Evolutionary conservation across 345 rosid genomes (phyloP).

Genomic region (Arabis alpina): DNA sequence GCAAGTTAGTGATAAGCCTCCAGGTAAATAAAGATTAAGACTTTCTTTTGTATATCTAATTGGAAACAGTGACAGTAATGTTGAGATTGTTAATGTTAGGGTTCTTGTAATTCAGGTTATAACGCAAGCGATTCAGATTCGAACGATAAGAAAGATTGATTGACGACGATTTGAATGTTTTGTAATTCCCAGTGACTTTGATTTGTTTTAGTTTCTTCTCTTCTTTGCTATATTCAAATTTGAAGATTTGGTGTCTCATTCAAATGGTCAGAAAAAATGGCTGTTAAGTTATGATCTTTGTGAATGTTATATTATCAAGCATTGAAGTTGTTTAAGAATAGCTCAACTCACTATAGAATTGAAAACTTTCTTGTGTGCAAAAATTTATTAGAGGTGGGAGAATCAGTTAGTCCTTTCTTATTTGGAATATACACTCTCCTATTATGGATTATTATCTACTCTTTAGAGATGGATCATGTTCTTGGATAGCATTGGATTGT

Average conservation of each 20-base stretch:
- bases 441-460: neutral
- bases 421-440: slow-evolving; percentile 12
- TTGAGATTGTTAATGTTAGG: neutral
- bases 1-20: slow-evolving; percentile 68
- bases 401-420: neutral
- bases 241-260: slow-evolving; percentile 20
- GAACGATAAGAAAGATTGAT: slow-evolving; percentile 46
- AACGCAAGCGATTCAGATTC: slow-evolving; percentile 81
- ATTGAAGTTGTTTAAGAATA: slow-evolving; percentile 2
- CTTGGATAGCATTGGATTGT: neutral
- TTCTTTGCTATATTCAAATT: slow-evolving; percentile 26
- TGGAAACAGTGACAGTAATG: neutral
- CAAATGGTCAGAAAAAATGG: slow-evolving; percentile 3
- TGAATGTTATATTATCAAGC: slow-evolving; percentile 16
- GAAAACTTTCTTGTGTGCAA: neutral
- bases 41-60: neutral
- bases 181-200: slow-evolving; percentile 25
- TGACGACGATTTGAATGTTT: slow-evolving; percentile 20
- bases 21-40: slow-evolving; percentile 49
- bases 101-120: slow-evolving; percentile 51
- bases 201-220: slow-evolving; percentile 28
- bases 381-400: neutral
- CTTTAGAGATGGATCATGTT: neutral
- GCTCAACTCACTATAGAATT: slow-evolving; percentile 2
- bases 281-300: slow-evolving; percentile 4